Evolutionary conservation across 2,329 filamentous ascomycete genomes (phyloP), one percentile per base, ranked within the genome.

Genomic region (Diplodia mutila): DNA sequence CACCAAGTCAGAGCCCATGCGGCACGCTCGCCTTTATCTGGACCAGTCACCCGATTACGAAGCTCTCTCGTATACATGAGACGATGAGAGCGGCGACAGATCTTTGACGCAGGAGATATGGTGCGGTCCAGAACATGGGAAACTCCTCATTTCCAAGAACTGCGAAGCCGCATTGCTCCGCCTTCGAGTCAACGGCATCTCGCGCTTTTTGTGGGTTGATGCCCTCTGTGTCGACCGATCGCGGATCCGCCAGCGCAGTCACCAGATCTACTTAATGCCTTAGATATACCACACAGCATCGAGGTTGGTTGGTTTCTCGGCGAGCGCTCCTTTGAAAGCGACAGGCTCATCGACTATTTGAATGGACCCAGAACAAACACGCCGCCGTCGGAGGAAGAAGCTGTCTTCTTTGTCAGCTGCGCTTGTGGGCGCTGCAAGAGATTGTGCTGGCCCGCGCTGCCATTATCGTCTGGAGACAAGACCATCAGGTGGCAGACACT

Each of bases 51-150:
- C 70, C 11, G 46, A 29, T 21, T 75, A 71, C 23, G 72, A 72
- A 66, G 72, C 73, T 4, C 25, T 73, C 1, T 75, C 72, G 1
- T 74, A 74, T 27, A 74, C 70, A 1, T 74, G 72, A 71, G 71
- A 67, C 1, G 66, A 65, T 9, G 23, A 46, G 4, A 14, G 46
- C 1, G 69, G 71, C n/a, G 49, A 69, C 42, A n/a, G 18, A 4
- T 49, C 57, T 0, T 21, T 67, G 1, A 69, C 66, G 16, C 32
- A 65, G 64, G 25, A 12, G 1, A 61, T 71, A 8, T 27, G 61
- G 11, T 68, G 49, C 25, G n/a, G n/a, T n/a, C n/a, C n/a, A n/a
- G n/a, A n/a, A n/a, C n/a, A n/a, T n/a, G n/a, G n/a, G n/a, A 46
- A 42, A 14, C 49, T 72, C 18, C 18, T 14, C 2, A 53, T 71